Conservation (phyloP, 2,329 filamentous ascomycete genomes). For the Amauroascus verrucosus region DNA sequence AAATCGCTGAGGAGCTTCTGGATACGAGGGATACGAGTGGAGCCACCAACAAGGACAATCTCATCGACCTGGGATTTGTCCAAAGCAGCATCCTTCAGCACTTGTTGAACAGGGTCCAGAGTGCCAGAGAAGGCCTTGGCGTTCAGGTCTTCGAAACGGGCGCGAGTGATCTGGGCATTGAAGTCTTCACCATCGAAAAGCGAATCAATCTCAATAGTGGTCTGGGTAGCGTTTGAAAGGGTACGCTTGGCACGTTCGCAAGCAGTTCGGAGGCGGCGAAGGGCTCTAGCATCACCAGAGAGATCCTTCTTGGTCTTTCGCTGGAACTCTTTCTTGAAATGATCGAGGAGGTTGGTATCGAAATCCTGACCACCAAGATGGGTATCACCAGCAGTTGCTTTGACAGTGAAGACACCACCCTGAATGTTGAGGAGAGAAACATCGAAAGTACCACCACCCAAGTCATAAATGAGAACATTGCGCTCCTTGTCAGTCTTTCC, state of each 20-base stretch:
- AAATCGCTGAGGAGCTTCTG: constrained; percentile 99
- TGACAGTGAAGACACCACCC: constrained; percentile 98
- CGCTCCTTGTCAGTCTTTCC: constrained; percentile 96
- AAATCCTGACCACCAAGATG: constrained; percentile 95
- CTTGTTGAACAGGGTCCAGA: constrained; percentile 88
- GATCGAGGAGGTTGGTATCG: constrained; percentile 87
- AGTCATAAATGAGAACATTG: constrained; percentile 98
- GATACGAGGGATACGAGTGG: constrained; percentile 96
- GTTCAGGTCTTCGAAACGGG: constrained; percentile 97
- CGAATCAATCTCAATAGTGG: constrained; percentile 96
- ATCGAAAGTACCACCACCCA: constrained; percentile 99
- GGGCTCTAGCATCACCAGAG: constrained; percentile 68
- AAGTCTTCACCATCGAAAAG: constrained; percentile 98
- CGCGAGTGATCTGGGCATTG: constrained; percentile 93
- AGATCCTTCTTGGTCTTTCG: constrained; percentile 61
- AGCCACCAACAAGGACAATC: constrained; percentile 97
- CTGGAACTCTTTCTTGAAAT: constrained; percentile 93
- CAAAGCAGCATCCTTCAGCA: constrained; percentile 81
- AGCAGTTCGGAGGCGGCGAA: constrained; percentile 90
- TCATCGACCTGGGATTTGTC: constrained; percentile 92
- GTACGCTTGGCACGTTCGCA: constrained; percentile 99
- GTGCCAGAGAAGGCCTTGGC: constrained; percentile 89
- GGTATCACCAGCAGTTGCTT: constrained; percentile 95
- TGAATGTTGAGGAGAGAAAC: constrained; percentile 98
- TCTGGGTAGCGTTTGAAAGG: constrained; percentile 92